Evolutionary conservation across 2,329 filamentous ascomycete species (phyloP).

Genomic region (Davidsoniella eucalypti): DNA sequence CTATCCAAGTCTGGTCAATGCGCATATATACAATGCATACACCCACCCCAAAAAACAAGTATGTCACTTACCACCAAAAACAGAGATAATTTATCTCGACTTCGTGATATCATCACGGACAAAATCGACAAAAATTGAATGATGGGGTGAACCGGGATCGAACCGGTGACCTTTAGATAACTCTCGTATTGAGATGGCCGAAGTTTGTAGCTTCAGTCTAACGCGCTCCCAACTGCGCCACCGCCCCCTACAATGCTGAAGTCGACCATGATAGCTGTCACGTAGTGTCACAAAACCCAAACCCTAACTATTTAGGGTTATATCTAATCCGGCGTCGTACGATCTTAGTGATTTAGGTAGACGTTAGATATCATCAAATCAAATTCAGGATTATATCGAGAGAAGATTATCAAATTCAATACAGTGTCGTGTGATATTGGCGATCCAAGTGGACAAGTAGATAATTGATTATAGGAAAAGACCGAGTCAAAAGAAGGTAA

Average conservation of each 20-base stretch:
- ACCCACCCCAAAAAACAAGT: background rate
- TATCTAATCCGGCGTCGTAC: too few species aligned
- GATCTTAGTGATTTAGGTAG: too few species aligned
- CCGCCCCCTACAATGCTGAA: background rate
- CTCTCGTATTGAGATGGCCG: conserved; percentile 7
- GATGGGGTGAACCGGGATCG: conserved; percentile 13
- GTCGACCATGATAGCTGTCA: too few species aligned
- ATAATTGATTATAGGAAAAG: background rate
- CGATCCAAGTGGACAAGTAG: background rate
- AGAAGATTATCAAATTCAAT: background rate
- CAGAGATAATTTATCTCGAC: too few species aligned
- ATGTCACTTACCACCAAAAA: too few species aligned
- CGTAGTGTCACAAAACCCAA: background rate
- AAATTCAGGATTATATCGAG: background rate
- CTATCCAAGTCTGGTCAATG: background rate
- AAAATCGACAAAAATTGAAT: background rate
- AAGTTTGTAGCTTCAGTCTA: conserved; percentile 13
- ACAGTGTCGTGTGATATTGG: background rate
- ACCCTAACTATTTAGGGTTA: too few species aligned
- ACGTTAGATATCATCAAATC: background rate
- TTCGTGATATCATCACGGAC: too few species aligned
- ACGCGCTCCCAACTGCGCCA: conserved; percentile 14
- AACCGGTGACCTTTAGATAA: conserved; percentile 14
- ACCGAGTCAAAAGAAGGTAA: background rate
- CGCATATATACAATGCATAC: background rate